These are phyloP conservation scores for Bipolaris cookei DNA, from an alignment of 2,329 filamentous ascomycete genomes.

Conservation along the genomic window DNA sequence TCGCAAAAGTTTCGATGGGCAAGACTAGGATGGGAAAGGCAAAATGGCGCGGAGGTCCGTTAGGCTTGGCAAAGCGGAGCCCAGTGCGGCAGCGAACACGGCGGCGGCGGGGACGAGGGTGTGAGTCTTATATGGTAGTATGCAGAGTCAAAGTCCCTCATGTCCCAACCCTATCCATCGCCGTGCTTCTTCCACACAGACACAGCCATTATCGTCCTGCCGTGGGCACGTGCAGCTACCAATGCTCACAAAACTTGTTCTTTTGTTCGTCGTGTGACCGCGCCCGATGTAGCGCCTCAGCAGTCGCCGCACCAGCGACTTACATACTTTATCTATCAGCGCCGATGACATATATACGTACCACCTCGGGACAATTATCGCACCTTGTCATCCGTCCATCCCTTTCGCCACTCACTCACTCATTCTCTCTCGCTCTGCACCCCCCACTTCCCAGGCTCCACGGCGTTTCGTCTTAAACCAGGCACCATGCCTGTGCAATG, in stretches of 20 bases:
- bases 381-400: constrained; percentile 39
- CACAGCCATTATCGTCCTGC: neutral
- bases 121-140: too few species aligned
- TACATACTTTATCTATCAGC: constrained; percentile 26
- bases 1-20: constrained; percentile 5
- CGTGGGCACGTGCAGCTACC: constrained; percentile 11
- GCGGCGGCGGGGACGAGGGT: neutral
- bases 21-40: constrained; percentile 5
- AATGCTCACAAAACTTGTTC: neutral
- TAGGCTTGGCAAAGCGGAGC: constrained; percentile 30
- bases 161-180: neutral
- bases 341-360: constrained; percentile 22
- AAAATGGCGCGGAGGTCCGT: constrained; percentile 22
- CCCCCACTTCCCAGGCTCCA: constrained; percentile 23
- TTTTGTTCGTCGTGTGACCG: constrained; percentile 36
- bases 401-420: constrained; percentile 22
- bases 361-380: constrained; percentile 27
- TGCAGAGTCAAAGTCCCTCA: too few species aligned
- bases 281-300: constrained; percentile 22
- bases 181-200: neutral
- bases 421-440: constrained; percentile 22
- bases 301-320: constrained; percentile 24
- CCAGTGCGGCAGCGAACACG: constrained; percentile 15
- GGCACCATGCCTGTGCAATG: constrained; percentile 24
- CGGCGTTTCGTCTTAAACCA: constrained; percentile 31